Percentiles rank a stretch among this genome's conserved stretches.
Evolutionary conservation across 495 filamentous ascomycete species (phyloP).

Genomic region (Filosporella fistucella): DNA sequence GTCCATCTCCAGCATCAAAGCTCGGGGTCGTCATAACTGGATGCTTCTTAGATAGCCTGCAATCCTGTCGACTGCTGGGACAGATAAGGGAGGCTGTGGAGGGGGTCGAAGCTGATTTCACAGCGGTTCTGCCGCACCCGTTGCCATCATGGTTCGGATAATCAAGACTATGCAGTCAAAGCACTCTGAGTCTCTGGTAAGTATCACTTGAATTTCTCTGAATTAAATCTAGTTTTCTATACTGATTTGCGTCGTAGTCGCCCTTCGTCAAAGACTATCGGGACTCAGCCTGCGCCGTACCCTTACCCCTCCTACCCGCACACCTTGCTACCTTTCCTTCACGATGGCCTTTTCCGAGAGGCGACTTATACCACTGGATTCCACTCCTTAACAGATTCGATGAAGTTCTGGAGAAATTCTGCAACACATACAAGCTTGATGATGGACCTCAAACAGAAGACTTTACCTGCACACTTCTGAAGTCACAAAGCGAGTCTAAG

Average conservation of each 20-base stretch:
- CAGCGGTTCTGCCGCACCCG: conserved; percentile 49
- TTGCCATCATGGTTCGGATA: conserved; percentile 83
- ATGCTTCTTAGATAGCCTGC: conserved; percentile 18
- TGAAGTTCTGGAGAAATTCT: conserved; percentile 74
- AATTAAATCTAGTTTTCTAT: background rate
- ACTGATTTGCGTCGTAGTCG: conserved; percentile 51
- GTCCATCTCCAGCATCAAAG: background rate
- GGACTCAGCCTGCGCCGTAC: conserved; percentile 55
- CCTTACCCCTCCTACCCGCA: conserved; percentile 70
- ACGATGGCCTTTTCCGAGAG: conserved; percentile 93
- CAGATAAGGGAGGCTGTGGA: conserved; percentile 17
- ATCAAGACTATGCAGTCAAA: conserved; percentile 89
- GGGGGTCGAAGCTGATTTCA: conserved; percentile 18
- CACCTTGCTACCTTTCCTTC: conserved; percentile 76
- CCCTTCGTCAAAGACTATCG: conserved; percentile 81
- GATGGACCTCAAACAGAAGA: conserved; percentile 75
- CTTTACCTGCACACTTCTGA: conserved; percentile 61
- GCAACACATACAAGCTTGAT: conserved; percentile 73
- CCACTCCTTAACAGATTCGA: conserved; percentile 93
- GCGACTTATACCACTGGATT: conserved; percentile 98
- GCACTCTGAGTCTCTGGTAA: conserved; percentile 91
- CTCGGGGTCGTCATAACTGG: conserved; percentile 20
- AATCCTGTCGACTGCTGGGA: conserved; percentile 22
- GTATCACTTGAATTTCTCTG: conserved; percentile 26
- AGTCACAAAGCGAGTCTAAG: background rate